Base-by-base conservation (phyloP, 441 rosid species). In the Erodium moschatum region DNA sequence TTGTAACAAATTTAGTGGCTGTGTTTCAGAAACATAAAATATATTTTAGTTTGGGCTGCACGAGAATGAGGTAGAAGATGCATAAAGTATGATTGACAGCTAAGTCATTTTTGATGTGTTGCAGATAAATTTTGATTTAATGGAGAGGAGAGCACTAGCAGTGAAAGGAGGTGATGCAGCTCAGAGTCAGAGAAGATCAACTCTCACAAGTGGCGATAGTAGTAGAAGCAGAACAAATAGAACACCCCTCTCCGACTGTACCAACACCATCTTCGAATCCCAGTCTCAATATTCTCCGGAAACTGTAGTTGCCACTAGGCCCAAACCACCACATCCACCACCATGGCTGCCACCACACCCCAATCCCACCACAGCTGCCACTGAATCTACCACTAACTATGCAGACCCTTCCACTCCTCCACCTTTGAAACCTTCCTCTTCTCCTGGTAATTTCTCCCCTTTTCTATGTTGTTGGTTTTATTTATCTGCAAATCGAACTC, bases 401-500 rank as follows among this genome's bases (percentile, higher is more conserved):
- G 50, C n/a, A 44, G 50, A 44, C 50, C 50, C 50, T 44, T 44
- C 50, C 50, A 44, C 50, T 44, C 50, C 50, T 44, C 50, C 50
- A 44, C 50, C 50, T 44, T 44, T 15, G 4, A 44, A 10, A 44
- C n/a, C 50, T 10, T 44, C 50, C 50, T 44, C 48, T 42, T 2
- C 50, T 42, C 50, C 12, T 12, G n/a, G 50, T 44, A 44, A 44
- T 44, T 44, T 11, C n/a, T 10, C n/a, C n/a, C 50, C n/a, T 44
- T 8, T 44, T 44, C 4, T 12, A 10, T 1, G 13, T 44, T 42
- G 50, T 35, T 35, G 0, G 50, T 44, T 44, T 11, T 12, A 44
- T 44, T 44, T 44, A 44, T 44, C 50, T 2, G 50, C n/a, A 44
- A 10, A 44, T 44, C 12, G 0, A 44, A 44, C n/a, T 44, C n/a